A percentile compares a stretch with the other conserved stretches of the same genome.
phyloP scores from a whole-genome alignment of 345 rosid species.

The Lepidium sativum region DNA sequence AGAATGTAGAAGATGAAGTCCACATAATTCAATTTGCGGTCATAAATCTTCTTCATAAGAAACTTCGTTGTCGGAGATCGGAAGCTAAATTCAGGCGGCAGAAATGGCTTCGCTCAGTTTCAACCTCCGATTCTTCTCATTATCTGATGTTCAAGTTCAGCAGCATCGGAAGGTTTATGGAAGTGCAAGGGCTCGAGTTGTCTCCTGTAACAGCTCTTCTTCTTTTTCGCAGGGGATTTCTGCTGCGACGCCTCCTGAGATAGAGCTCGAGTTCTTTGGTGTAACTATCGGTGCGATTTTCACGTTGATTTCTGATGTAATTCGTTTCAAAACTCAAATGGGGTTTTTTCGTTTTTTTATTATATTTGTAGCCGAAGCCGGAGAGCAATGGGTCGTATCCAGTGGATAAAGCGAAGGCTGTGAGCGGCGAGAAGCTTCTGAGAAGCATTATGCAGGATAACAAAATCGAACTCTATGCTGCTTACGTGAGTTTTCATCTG shows the following conservation, averaged over 20 bases:
- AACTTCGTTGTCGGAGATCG: constrained; percentile 19
- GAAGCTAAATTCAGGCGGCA: background rate
- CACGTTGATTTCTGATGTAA: background rate
- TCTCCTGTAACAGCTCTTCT: constrained; percentile 25
- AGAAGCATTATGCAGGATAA: constrained; percentile 73
- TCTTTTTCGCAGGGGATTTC: constrained; percentile 10
- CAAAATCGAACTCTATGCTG: constrained; percentile 75
- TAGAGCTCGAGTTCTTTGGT: constrained; percentile 71
- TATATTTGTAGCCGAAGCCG: constrained; percentile 61
- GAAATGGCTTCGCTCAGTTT: constrained; percentile 40
- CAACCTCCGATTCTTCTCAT: constrained; percentile 30
- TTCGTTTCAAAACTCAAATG: background rate
- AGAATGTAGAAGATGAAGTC: background rate
- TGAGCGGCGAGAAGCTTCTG: constrained; percentile 76
- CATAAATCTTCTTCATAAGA: background rate
- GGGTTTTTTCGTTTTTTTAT: background rate
- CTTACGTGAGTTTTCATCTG: constrained; percentile 53
- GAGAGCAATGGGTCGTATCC: constrained; percentile 55
- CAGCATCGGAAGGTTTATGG: background rate
- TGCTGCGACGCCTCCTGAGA: constrained; percentile 40
- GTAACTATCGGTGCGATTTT: constrained; percentile 32
- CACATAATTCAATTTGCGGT: constrained; percentile 1
- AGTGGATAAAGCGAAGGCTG: constrained; percentile 49
- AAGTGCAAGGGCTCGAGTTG: constrained; percentile 9
- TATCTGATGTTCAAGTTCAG: background rate